phyloP scores from a whole-genome alignment of 2,329 filamentous ascomycete genomes.

The Fusarium sp. region DNA sequence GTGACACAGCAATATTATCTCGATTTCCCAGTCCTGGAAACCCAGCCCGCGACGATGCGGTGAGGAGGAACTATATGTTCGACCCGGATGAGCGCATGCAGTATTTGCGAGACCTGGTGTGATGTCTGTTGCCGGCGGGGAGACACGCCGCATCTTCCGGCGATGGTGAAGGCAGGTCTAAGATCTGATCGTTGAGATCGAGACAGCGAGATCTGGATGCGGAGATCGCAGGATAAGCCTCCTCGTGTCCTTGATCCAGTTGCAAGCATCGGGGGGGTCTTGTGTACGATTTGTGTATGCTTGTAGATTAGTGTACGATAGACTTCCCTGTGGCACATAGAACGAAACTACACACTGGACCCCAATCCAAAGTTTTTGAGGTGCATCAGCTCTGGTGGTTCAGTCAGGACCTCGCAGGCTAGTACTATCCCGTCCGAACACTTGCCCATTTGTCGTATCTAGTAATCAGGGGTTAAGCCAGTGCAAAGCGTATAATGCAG shows the following conservation, averaged over 20 bases:
- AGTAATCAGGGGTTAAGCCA: too few species aligned
- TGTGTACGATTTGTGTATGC: slow-evolving; percentile 18
- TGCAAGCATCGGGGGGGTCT: neutral
- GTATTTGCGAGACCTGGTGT: slow-evolving; percentile 31
- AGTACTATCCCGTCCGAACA: too few species aligned
- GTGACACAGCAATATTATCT: slow-evolving; percentile 25
- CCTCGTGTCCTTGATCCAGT: slow-evolving; percentile 13
- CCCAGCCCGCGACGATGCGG: slow-evolving; percentile 28
- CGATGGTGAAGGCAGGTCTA: slow-evolving; percentile 9
- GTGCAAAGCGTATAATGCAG: too few species aligned
- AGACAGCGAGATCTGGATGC: slow-evolving; percentile 7
- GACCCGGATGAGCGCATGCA: slow-evolving; percentile 31
- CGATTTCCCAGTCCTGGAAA: slow-evolving; percentile 5
- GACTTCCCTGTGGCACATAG: neutral
- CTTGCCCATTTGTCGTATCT: too few species aligned
- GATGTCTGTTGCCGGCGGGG: slow-evolving; percentile 23
- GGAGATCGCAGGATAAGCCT: slow-evolving; percentile 3
- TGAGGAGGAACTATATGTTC: slow-evolving; percentile 28
- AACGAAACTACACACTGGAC: neutral
- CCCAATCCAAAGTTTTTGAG: too few species aligned
- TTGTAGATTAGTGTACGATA: neutral
- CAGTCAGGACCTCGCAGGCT: neutral
- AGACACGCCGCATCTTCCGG: slow-evolving; percentile 41
- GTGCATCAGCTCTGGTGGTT: neutral
- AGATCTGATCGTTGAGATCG: slow-evolving; percentile 31